Evolutionary conservation across 495 filamentous ascomycete species (phyloP).

Genomic region (Massariosphaeria phaeospora): DNA sequence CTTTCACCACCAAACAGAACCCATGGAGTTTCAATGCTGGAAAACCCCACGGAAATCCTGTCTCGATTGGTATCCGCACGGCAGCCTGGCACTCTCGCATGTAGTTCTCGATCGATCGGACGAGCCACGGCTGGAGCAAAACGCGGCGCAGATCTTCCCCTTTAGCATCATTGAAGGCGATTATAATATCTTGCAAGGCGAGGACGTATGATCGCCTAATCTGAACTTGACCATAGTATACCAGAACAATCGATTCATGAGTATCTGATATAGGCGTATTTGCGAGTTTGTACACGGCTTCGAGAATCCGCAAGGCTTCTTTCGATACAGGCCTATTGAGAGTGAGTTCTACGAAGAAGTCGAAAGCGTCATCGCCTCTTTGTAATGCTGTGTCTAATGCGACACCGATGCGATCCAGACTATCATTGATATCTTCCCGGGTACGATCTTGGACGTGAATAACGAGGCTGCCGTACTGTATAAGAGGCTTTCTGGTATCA

Average conservation of each 20-base stretch:
- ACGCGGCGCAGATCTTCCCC: constrained; percentile 10
- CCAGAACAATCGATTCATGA: neutral
- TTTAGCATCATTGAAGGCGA: neutral
- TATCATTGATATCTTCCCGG: constrained; percentile 11
- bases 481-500: neutral
- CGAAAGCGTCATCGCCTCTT: neutral
- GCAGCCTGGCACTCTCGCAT: constrained; percentile 14
- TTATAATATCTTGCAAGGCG: constrained; percentile 1
- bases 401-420: neutral
- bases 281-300: constrained; percentile 12
- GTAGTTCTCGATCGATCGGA: constrained; percentile 19
- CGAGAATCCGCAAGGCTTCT: constrained; percentile 15
- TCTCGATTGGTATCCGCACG: constrained; percentile 7
- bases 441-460: constrained; percentile 17
- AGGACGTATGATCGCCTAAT: constrained; percentile 12
- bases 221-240: neutral
- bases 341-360: constrained; percentile 24
- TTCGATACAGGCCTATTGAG: constrained; percentile 11
- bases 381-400: constrained; percentile 7
- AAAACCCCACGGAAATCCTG: constrained; percentile 8
- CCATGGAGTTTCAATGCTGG: constrained; percentile 10
- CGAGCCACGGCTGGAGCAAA: constrained; percentile 7
- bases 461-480: constrained; percentile 10
- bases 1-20: constrained; percentile 10
- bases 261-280: constrained; percentile 1